Conservation (phyloP, 345 rosid genomes). For the Carallia brachiata region DNA sequence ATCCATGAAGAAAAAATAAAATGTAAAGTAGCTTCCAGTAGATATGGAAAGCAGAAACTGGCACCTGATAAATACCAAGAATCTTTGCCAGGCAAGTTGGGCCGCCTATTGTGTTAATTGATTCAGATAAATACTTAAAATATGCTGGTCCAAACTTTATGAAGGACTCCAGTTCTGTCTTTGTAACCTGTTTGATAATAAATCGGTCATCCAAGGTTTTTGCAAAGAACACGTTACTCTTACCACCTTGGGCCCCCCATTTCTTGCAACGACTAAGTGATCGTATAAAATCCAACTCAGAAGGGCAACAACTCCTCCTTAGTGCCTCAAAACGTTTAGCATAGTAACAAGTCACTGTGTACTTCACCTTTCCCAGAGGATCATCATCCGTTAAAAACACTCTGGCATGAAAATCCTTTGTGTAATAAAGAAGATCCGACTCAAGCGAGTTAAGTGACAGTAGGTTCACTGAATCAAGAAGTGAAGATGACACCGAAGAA, state of each 20-base stretch:
- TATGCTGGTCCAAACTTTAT: slow-evolving; percentile 80
- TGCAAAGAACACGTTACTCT: slow-evolving; percentile 96
- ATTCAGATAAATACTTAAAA: slow-evolving; percentile 74
- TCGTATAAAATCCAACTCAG: slow-evolving; percentile 76
- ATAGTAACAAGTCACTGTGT: slow-evolving; percentile 74
- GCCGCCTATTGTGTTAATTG: slow-evolving; percentile 56
- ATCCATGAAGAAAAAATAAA: too few relatives aligned
- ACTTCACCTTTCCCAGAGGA: slow-evolving; percentile 64
- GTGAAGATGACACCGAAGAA: slow-evolving; percentile 39
- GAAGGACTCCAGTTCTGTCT: slow-evolving; percentile 93
- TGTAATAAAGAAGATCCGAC: slow-evolving; percentile 22
- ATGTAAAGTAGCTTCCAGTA: slow-evolving; percentile 3
- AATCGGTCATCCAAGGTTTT: slow-evolving; percentile 92
- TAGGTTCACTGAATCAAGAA: slow-evolving; percentile 51
- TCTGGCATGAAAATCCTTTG: slow-evolving; percentile 50
- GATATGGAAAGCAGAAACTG: slow-evolving; percentile 5
- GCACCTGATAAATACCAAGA: slow-evolving; percentile 88
- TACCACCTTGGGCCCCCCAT: slow-evolving; percentile 99
- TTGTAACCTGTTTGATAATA: slow-evolving; percentile 88
- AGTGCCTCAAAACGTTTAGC: slow-evolving; percentile 83
- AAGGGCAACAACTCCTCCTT: slow-evolving; percentile 72
- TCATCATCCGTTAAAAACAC: slow-evolving; percentile 70
- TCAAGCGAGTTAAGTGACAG: slow-evolving; percentile 17
- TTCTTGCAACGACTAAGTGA: slow-evolving; percentile 96
- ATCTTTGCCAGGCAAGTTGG: slow-evolving; percentile 97